phyloP scores from a whole-genome alignment of 106 monocot genomes.

The Triglochin maritima region DNA sequence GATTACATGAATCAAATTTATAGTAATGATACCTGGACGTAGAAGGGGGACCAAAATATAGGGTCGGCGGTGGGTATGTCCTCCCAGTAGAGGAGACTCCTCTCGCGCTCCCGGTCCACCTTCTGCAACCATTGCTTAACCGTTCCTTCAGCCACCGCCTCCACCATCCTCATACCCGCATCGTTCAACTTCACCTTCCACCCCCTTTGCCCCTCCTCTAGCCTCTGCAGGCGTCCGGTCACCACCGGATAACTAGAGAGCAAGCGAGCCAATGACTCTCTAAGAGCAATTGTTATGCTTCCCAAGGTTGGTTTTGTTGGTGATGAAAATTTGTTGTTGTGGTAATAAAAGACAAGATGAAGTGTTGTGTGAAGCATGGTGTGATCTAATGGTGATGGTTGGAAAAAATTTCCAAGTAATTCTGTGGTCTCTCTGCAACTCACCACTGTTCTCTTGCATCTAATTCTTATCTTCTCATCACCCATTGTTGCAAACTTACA shows the following conservation, averaged over 20 bases:
- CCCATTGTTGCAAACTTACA: too few species aligned
- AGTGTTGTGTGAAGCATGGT: constrained; percentile 1
- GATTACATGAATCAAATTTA: too few species aligned
- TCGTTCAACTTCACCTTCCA: constrained; percentile 11
- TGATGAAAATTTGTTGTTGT: background rate
- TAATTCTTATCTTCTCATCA: background rate
- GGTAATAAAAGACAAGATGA: constrained; percentile 6
- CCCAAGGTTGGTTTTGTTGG: background rate
- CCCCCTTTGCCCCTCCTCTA: background rate
- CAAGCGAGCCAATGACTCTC: background rate
- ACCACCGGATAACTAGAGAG: constrained; percentile 2
- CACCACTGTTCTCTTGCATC: constrained; percentile 5
- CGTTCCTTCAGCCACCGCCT: constrained; percentile 2
- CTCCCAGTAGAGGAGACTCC: constrained; percentile 12
- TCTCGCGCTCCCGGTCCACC: constrained; percentile 7
- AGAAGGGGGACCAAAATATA: constrained; percentile 13
- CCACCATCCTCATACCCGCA: constrained; percentile 9
- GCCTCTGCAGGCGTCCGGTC: constrained; percentile 9
- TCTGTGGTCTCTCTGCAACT: background rate
- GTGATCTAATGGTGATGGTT: constrained; percentile 5
- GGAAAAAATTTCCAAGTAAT: background rate
- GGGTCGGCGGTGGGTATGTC: constrained; percentile 3
- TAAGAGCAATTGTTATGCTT: background rate
- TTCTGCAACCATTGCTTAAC: constrained; percentile 3
- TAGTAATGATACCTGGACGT: constrained; percentile 6